phyloP scores from a whole-genome alignment of 345 rosid species.

The Lepidium didymum region DNA sequence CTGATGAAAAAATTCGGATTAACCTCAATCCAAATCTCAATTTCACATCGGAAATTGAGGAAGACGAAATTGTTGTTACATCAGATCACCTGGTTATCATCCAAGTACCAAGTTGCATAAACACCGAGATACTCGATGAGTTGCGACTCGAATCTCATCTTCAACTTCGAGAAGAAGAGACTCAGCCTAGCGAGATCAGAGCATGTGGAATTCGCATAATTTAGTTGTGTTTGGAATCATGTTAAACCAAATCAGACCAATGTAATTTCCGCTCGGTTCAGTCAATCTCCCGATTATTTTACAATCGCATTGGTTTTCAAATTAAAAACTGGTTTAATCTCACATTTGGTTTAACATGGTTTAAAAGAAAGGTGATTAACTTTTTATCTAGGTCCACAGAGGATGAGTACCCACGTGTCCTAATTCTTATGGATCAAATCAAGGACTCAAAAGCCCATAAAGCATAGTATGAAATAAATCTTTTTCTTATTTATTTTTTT shows the following conservation, averaged over 20 bases:
- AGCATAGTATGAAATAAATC: background rate
- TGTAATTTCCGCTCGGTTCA: background rate
- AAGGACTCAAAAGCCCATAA: background rate
- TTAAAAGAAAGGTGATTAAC: background rate
- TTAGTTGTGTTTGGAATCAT: background rate
- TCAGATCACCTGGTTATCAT: background rate
- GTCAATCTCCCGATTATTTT: background rate
- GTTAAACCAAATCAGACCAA: background rate
- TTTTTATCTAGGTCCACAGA: constrained; percentile 1
- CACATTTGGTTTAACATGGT: no score
- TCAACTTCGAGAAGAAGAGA: background rate
- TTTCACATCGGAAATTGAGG: background rate
- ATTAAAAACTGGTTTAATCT: no score
- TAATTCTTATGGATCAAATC: constrained; percentile 6
- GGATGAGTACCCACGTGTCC: constrained; percentile 15
- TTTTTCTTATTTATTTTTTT: no score
- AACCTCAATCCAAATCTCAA: constrained; percentile 2
- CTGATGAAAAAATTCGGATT: background rate
- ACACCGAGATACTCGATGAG: background rate
- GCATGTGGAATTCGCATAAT: background rate
- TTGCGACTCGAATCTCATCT: background rate
- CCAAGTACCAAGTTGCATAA: background rate
- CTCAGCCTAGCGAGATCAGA: background rate
- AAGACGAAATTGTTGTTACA: background rate
- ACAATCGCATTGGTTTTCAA: no score